Evolutionary conservation across 768 basidiomycete species (phyloP).

Genomic region (Termitomyces sp.): DNA sequence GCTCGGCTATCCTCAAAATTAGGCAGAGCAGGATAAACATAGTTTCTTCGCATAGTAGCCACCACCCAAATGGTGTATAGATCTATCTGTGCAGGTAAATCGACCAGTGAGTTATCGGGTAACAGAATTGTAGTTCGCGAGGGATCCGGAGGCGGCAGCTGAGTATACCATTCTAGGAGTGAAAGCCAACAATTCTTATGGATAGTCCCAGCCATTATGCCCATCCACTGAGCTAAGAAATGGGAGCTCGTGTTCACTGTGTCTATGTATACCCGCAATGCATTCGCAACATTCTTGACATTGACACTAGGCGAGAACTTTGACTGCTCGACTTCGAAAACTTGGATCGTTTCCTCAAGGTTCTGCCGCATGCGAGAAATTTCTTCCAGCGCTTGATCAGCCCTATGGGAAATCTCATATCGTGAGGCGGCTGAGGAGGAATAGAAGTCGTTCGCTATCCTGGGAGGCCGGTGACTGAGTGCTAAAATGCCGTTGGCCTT

Average conservation of each 20-base stretch:
- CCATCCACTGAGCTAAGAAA: background rate
- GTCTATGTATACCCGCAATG: background rate
- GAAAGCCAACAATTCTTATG: conserved; percentile 2
- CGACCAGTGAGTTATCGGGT: background rate
- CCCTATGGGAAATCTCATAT: background rate
- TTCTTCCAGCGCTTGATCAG: background rate
- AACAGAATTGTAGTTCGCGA: background rate
- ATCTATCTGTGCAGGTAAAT: background rate
- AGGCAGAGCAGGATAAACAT: conserved; percentile 1
- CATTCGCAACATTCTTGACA: background rate
- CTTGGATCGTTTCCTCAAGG: background rate
- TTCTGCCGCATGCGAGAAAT: background rate
- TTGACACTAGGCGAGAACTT: background rate
- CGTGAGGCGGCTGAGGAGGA: background rate
- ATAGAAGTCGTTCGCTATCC: background rate
- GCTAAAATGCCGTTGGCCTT: background rate
- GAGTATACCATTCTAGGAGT: conserved; percentile 1
- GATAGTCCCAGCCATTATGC: background rate
- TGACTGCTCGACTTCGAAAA: background rate
- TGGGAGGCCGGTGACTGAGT: background rate
- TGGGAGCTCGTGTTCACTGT: background rate
- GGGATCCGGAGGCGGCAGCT: background rate
- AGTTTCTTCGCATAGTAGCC: background rate
- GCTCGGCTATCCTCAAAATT: background rate
- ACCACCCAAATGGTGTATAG: background rate